A percentile compares a stretch with the other conserved stretches of the same genome.
phyloP scores from a whole-genome alignment of 1,284 basidiomycete species.

The Malassezia globosa region DNA sequence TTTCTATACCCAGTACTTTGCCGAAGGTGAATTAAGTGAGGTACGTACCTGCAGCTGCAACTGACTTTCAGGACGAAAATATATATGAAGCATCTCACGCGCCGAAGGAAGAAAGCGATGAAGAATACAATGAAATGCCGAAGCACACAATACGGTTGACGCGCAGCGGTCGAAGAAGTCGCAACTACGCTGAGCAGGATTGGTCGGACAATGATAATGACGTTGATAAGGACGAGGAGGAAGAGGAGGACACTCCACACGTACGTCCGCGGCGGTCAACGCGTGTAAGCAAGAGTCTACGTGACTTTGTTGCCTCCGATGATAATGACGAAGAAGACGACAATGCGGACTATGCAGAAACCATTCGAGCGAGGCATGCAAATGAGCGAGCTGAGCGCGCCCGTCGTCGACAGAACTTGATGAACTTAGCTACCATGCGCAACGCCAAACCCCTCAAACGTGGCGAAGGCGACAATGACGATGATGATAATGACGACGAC shows the following conservation, averaged over 20 bases:
- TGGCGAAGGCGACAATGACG: constrained; percentile 10
- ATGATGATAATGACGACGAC: too few species aligned
- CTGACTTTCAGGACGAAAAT: constrained; percentile 16
- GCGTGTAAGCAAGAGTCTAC: constrained; percentile 19
- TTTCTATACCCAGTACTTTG: constrained; percentile 17
- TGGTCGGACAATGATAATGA: constrained; percentile 14
- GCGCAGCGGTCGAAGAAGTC: constrained; percentile 23
- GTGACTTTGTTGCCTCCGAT: constrained; percentile 32
- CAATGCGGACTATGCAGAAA: constrained; percentile 23
- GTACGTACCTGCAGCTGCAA: neutral
- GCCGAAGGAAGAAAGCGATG: constrained; percentile 9
- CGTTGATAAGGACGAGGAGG: constrained; percentile 1
- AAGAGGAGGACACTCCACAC: constrained; percentile 15
- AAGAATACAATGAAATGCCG: neutral
- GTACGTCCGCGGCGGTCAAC: constrained; percentile 14
- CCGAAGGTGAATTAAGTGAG: constrained; percentile 14
- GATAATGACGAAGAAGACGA: constrained; percentile 35
- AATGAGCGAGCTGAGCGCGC: constrained; percentile 11
- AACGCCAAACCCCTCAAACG: constrained; percentile 2
- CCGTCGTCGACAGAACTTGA: constrained; percentile 14
- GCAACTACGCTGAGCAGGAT: constrained; percentile 20
- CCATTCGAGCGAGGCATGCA: constrained; percentile 9
- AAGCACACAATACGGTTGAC: constrained; percentile 10
- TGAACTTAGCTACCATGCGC: constrained; percentile 19
- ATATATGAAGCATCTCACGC: constrained; percentile 20